Percentiles rank a stretch among this genome's conserved stretches.
Evolutionary conservation across 139 green algal genomes (phyloP).

Genomic region (Coccomyxa sp.): DNA sequence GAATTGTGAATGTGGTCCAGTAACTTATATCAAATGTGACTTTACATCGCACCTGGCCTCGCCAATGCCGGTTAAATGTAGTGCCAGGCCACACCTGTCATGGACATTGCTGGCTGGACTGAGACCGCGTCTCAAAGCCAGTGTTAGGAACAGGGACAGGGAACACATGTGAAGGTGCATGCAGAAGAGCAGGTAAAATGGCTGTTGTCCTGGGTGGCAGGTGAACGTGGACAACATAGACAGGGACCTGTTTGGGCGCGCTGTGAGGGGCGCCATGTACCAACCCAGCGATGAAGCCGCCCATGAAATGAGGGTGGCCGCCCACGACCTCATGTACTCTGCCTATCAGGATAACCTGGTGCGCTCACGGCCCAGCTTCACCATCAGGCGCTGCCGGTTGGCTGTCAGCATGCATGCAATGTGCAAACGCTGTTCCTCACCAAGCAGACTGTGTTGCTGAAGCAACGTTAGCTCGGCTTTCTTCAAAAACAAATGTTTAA

Average conservation of each 20-base stretch:
- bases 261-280: conserved; percentile 25
- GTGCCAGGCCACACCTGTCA: too few species aligned
- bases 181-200: background rate
- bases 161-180: too few species aligned
- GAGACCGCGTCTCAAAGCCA: too few species aligned
- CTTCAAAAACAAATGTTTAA: background rate
- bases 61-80: too few species aligned
- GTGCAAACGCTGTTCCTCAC: background rate
- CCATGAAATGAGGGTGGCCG: conserved; percentile 11
- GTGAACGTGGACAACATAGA: conserved; percentile 48
- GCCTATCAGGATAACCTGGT: conserved; percentile 38
- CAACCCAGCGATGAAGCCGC: conserved; percentile 22
- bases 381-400: background rate
- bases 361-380: background rate
- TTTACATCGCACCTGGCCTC: too few species aligned
- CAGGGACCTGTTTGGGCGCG: conserved; percentile 39
- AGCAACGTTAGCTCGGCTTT: background rate
- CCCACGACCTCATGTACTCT: conserved; percentile 28
- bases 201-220: conserved; percentile 2
- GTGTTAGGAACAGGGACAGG: too few species aligned
- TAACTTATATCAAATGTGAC: too few species aligned
- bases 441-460: background rate
- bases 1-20: background rate
- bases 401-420: background rate
- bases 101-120: too few species aligned